A percentile compares a stretch with the other conserved stretches of the same genome.
These are phyloP conservation scores for Fusarium nematophilum DNA, from an alignment of 2,329 filamentous ascomycete genomes.

Conservation along the genomic window DNA sequence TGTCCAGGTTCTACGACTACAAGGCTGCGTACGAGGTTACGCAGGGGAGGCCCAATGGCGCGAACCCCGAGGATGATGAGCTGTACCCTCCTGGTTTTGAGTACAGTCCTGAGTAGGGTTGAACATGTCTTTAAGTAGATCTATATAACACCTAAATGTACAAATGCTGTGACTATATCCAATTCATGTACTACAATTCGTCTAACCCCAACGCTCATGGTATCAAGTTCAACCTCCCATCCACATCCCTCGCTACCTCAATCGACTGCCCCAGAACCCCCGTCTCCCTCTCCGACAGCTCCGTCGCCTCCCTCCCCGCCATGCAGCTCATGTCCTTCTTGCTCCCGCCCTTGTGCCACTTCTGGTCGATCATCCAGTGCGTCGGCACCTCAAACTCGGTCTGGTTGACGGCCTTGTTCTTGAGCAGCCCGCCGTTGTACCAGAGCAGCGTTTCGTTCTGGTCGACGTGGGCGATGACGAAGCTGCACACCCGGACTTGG, in stretches of 20 bases:
- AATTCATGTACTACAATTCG: too few species aligned
- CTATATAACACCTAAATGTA: too few species aligned
- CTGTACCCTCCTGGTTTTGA: too few species aligned
- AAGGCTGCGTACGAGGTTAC: background rate
- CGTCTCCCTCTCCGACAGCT: slow-evolving; percentile 12
- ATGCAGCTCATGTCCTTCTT: slow-evolving; percentile 54
- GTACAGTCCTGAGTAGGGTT: too few species aligned
- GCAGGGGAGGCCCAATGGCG: background rate
- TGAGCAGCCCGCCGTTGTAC: slow-evolving; percentile 57
- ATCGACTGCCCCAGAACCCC: slow-evolving; percentile 20
- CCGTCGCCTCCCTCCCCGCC: slow-evolving; percentile 33
- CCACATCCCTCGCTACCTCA: slow-evolving; percentile 19
- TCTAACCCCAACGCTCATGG: too few species aligned
- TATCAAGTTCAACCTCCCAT: slow-evolving; percentile 15
- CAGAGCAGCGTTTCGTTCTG: slow-evolving; percentile 51
- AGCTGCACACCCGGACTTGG: slow-evolving; percentile 51
- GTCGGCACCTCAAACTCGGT: slow-evolving; percentile 50
- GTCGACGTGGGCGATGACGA: slow-evolving; percentile 56
- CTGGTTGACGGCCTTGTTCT: slow-evolving; percentile 50
- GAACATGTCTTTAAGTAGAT: too few species aligned
- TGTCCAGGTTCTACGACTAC: slow-evolving; percentile 1
- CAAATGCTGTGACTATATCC: background rate
- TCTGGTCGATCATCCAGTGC: slow-evolving; percentile 55
- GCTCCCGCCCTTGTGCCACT: slow-evolving; percentile 49
- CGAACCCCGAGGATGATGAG: background rate